A percentile compares a stretch with the other conserved stretches of the same genome.
Evolutionary conservation across 129 eudicot species (phyloP).

Genomic region (carrot (Daucus carota)): DNA sequence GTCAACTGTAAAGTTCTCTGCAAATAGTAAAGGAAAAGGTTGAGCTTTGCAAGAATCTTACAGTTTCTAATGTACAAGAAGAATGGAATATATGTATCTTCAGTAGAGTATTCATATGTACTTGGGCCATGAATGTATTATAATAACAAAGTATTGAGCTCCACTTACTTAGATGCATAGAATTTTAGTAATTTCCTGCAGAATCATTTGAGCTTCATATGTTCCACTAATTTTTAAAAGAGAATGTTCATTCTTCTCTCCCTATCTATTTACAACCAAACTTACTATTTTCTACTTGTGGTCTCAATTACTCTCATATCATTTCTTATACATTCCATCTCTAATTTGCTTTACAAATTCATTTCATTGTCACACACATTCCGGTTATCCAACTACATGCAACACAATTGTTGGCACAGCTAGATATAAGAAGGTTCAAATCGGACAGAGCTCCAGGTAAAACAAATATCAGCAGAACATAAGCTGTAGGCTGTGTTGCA

Average conservation of each 20-base stretch:
- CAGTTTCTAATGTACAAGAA: background rate
- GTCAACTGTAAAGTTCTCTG: background rate
- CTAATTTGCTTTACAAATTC: background rate
- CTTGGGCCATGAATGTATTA: background rate
- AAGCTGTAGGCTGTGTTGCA: too few relatives aligned
- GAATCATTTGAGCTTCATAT: background rate
- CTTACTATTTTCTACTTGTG: background rate
- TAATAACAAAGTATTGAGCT: background rate
- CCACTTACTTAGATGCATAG: background rate
- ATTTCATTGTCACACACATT: background rate
- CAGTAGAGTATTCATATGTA: background rate
- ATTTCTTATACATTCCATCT: background rate
- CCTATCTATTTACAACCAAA: too few relatives aligned
- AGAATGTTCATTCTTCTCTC: background rate
- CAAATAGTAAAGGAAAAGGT: background rate
- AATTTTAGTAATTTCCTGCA: background rate
- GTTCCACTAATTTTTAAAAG: background rate
- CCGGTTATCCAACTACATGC: background rate
- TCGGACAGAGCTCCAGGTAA: background rate
- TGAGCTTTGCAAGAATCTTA: background rate
- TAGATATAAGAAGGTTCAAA: background rate
- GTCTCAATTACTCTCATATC: background rate
- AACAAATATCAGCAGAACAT: background rate
- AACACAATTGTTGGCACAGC: background rate
- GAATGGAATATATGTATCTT: background rate